Base-by-base conservation (phyloP, 2,329 filamentous ascomycete genomes). In the Tolypocladium paradoxum region DNA sequence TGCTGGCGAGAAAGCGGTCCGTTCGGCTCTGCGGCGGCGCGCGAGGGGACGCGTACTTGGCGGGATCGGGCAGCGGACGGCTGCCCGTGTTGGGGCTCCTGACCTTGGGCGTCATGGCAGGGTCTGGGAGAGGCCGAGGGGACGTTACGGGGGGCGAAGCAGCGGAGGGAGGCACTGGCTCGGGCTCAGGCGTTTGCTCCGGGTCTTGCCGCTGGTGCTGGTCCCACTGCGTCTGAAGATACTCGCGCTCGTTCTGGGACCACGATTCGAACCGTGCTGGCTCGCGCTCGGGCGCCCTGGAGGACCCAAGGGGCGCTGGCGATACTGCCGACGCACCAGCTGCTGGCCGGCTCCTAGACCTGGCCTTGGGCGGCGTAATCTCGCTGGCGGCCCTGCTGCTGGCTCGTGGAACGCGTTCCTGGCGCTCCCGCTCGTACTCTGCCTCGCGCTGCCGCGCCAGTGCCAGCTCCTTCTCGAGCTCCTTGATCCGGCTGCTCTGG, bases 391-490 rank as follows among this genome's bases (percentile, higher is more conserved):
- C 59, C 45, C 66, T 59, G 36, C 63, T 60, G 60, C 70, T 70
- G 43, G 57, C 54, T 51, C 61, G 64, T 65, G 76, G 48, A 58
- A 61, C 62, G 76, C 55, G 65, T 79, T 73, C 69, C 65, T 81
- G 66, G 54, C 83, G 70, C 62, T 79, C 74, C 56, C 75, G 70
- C 71, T 86, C 73, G 67, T 84, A 78, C 71, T 86, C 76, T 68
- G 79, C 69, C 66, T 86, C 76, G 68, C 86, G 67, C 72, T 84
- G 66, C 61, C 85, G 74, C 58, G 83, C 75, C 64, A 79, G 59
- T 73, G 87, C 76, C 22, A 83, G 66, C 76, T 88, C 74, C 71
- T 81, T 76, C 70, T 97, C 92, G 6, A 97, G 76, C 65, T 96
- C 85, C 61, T 81, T 81, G 57, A 96, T 84, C 40, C 90, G 83